A percentile compares a stretch with the other conserved stretches of the same genome.
phyloP scores from a whole-genome alignment of 768 basidiomycete species.

The Collybia mongolica region DNA sequence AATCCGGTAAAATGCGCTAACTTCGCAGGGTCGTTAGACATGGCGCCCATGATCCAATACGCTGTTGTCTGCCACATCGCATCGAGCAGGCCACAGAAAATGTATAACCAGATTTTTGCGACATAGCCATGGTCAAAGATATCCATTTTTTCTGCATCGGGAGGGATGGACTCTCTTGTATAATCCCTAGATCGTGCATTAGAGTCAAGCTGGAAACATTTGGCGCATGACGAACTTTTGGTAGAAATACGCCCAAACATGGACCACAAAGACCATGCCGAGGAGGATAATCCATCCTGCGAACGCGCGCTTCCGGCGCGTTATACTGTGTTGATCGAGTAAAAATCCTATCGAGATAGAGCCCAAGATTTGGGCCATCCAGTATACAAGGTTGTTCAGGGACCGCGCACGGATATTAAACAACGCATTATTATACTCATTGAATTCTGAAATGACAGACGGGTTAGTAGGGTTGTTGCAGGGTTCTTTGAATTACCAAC shows the following conservation, averaged over 20 bases:
- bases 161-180: slow-evolving; percentile 48
- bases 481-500: slow-evolving; percentile 36
- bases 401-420: slow-evolving; percentile 80
- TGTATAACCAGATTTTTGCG: slow-evolving; percentile 61
- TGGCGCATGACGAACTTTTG: slow-evolving; percentile 50
- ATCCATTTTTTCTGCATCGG: slow-evolving; percentile 50
- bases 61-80: slow-evolving; percentile 85
- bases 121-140: slow-evolving; percentile 54
- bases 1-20: slow-evolving; percentile 81
- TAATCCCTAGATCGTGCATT: slow-evolving; percentile 39
- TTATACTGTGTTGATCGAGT: slow-evolving; percentile 55
- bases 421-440: slow-evolving; percentile 72
- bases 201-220: background rate
- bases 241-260: slow-evolving; percentile 77
- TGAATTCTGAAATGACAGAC: slow-evolving; percentile 53
- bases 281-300: slow-evolving; percentile 65
- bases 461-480: slow-evolving; percentile 4
- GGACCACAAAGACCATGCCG: slow-evolving; percentile 62
- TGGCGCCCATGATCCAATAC: slow-evolving; percentile 84
- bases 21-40: slow-evolving; percentile 82
- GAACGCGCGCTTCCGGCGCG: slow-evolving; percentile 71
- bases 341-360: slow-evolving; percentile 67
- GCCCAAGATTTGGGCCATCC: slow-evolving; percentile 76
- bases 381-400: slow-evolving; percentile 79
- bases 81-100: slow-evolving; percentile 75